Percentiles rank a stretch among this genome's conserved stretches.
phyloP scores from a whole-genome alignment of 1,284 basidiomycete genomes.

The Rhodotorula sp. region DNA sequence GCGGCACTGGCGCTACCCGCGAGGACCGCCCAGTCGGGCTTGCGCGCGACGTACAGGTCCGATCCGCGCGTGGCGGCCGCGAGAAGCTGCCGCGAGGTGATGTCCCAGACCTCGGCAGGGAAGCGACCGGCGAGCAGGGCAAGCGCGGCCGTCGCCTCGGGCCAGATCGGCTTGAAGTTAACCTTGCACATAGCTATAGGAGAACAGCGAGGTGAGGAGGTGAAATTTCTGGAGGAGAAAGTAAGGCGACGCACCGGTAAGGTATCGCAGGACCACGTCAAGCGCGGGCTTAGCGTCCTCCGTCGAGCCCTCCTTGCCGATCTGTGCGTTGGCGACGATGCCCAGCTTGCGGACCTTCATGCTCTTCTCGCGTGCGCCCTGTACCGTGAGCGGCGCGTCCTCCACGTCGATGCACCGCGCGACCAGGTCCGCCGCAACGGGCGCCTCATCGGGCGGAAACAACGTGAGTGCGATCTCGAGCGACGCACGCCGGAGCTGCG shows the following conservation, averaged over 20 bases:
- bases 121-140: slow-evolving; percentile 62
- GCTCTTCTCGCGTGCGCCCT: slow-evolving; percentile 78
- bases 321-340: slow-evolving; percentile 40
- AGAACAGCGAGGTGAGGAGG: neutral
- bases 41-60: slow-evolving; percentile 35
- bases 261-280: slow-evolving; percentile 43
- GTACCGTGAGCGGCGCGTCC: slow-evolving; percentile 53
- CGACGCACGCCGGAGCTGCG: slow-evolving; percentile 50
- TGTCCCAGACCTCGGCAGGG: slow-evolving; percentile 69
- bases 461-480: slow-evolving; percentile 51
- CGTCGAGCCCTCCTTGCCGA: slow-evolving; percentile 22
- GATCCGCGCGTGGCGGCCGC: slow-evolving; percentile 36
- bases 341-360: slow-evolving; percentile 61
- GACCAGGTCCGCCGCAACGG: slow-evolving; percentile 39
- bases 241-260: slow-evolving; percentile 60
- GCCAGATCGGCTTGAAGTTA: slow-evolving; percentile 84
- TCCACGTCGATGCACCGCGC: slow-evolving; percentile 45
- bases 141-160: slow-evolving; percentile 70
- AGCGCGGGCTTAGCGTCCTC: slow-evolving; percentile 38
- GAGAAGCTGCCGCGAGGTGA: slow-evolving; percentile 56
- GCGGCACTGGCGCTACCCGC: neutral
- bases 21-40: slow-evolving; percentile 34
- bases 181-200: slow-evolving; percentile 77
- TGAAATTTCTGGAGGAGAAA: slow-evolving; percentile 45
- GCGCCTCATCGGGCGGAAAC: slow-evolving; percentile 28